Evolutionary conservation across 2,329 filamentous ascomycete genomes (phyloP).

Genomic region (Alternaria rosae): DNA sequence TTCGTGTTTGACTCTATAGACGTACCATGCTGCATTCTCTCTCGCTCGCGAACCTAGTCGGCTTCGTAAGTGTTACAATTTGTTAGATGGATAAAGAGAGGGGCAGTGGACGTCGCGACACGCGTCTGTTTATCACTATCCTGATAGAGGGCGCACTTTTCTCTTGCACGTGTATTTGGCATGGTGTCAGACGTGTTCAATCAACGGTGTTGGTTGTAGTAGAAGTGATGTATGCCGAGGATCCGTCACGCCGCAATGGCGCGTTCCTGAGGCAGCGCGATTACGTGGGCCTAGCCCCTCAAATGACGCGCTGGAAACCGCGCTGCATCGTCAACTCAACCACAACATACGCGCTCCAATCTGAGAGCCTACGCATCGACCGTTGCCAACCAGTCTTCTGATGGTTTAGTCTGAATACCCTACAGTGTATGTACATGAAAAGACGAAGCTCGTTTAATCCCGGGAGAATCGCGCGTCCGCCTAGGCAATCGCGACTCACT

Average conservation of each 20-base stretch:
- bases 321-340: background rate
- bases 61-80: background rate
- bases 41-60: background rate
- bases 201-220: background rate
- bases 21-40: background rate
- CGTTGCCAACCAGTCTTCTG: background rate
- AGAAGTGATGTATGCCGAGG: background rate
- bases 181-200: background rate
- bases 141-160: background rate
- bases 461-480: background rate
- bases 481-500: constrained; percentile 4
- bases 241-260: background rate
- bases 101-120: background rate
- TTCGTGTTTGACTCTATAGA: background rate
- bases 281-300: background rate
- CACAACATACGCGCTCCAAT: background rate
- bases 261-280: background rate
- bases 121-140: background rate
- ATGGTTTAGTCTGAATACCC: background rate
- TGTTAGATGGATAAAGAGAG: background rate
- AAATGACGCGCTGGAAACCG: background rate
- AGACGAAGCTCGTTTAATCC: background rate
- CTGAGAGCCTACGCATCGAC: background rate
- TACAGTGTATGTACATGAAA: background rate
- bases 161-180: background rate